Percentiles rank a stretch among this genome's conserved stretches.
phyloP scores from a whole-genome alignment of 139 green algal species.

The Nannochloris sp. region DNA sequence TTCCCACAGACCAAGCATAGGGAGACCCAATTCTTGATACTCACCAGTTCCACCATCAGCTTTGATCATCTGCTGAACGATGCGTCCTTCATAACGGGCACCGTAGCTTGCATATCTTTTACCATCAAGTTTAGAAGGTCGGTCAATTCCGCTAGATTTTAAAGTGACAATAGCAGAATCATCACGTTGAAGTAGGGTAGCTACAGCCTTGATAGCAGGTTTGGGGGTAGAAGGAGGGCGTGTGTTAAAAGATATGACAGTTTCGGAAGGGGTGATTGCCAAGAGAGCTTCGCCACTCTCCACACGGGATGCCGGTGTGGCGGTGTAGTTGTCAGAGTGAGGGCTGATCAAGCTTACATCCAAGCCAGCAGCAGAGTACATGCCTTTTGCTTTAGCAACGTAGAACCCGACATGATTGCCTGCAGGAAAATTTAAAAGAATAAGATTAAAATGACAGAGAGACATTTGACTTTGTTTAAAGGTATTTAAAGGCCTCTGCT shows the following conservation, averaged over 20 bases:
- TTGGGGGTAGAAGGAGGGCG: constrained; percentile 10
- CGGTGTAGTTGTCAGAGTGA: constrained; percentile 52
- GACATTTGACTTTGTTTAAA: too few species aligned
- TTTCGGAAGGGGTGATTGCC: constrained; percentile 49
- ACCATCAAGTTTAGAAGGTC: constrained; percentile 60
- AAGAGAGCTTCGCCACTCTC: constrained; percentile 29
- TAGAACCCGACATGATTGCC: constrained; percentile 10
- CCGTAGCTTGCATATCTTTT: constrained; percentile 70
- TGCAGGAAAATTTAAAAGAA: background rate
- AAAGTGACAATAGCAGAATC: constrained; percentile 72
- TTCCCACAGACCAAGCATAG: constrained; percentile 80
- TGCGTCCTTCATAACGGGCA: constrained; percentile 78
- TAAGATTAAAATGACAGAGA: too few species aligned
- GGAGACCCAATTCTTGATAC: constrained; percentile 55
- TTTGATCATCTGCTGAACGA: constrained; percentile 74
- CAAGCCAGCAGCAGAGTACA: constrained; percentile 34
- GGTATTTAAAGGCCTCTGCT: constrained; percentile 38
- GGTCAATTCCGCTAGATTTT: constrained; percentile 32
- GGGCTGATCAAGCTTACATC: constrained; percentile 48
- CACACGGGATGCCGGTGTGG: constrained; percentile 46
- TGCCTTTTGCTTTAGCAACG: constrained; percentile 10
- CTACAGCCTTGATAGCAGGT: constrained; percentile 37
- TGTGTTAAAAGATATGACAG: constrained; percentile 35
- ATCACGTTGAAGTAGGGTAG: constrained; percentile 50
- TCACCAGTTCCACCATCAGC: constrained; percentile 71